Evolutionary conservation across 1,139 yeast genomes (phyloP), one percentile per base, ranked within the genome.

Genomic region (Nakaseomyces delphensis): DNA sequence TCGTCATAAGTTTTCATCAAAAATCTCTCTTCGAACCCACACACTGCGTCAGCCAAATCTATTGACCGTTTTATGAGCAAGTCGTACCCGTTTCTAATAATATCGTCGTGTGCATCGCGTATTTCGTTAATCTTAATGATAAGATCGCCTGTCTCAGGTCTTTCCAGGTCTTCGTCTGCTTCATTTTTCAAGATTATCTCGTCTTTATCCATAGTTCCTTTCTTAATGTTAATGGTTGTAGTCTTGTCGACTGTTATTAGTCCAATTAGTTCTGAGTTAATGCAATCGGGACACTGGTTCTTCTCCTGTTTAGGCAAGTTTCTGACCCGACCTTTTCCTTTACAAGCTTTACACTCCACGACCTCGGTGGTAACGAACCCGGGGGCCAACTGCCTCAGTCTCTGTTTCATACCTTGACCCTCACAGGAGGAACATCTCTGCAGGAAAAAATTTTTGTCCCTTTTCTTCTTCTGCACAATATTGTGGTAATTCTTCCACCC

Each of bases 1-100:
- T 84, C 91, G 61, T 91, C 97, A 45, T 89, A 70, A 53, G 86
- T 94, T 49, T 74, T 74, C n/a, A 83, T 66, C 7, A 87, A 68
- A 9, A 75, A 45, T 18, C 31, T 40, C 16, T 46, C 43, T 9
- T 43, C 32, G 28, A 48, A 43, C 1, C 52, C 53, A 10, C 43
- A 35, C 1, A 91, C 68, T 0, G 96, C 79, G 52, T 91, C 97
- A 5, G 78, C 77, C 42, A 91, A 67, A 2, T 94, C 72, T 28
- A 91, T 73, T 14, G 67, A 69, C 43, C 78, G 65, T 23, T 71
- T 67, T 6, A 85, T 72, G 50, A 74, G 76, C 41, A 91, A 66
- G 59, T 89, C 93, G 49, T 75, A 65, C 11, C 76, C 82, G 36
- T 71, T 70, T 47, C 94, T 72, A 64, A 58, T 51, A 61, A 64